Conservation (phyloP, 257 asterid species). For the Solanum peruvianum region DNA sequence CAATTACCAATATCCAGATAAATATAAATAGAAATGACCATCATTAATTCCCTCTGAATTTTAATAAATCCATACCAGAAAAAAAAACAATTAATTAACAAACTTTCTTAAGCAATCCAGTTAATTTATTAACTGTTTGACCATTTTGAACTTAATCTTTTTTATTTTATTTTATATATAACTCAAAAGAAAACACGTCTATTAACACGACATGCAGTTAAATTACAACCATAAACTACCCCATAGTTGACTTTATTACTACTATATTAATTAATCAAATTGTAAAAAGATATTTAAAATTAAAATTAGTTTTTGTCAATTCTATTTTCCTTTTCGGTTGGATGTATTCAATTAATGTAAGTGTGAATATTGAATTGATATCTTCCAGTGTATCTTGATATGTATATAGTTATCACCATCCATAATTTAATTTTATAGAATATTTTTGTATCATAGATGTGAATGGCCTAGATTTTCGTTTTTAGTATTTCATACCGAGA, state of each 20-base stretch:
- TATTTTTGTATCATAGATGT: neutral
- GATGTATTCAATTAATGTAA: neutral
- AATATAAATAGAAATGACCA: neutral
- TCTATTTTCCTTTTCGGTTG: neutral
- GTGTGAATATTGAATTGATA: neutral
- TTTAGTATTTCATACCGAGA: neutral
- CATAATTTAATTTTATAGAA: no score
- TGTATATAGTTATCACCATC: neutral
- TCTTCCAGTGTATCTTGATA: neutral
- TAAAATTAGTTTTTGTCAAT: neutral
- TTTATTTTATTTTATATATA: no score
- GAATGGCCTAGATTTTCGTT: neutral
- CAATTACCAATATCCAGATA: neutral
- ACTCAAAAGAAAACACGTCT: neutral
- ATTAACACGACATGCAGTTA: neutral
- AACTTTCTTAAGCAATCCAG: neutral
- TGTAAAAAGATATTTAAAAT: neutral
- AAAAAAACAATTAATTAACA: neutral
- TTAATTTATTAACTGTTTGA: neutral
- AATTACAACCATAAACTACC: neutral
- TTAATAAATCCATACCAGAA: neutral
- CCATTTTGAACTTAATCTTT: neutral
- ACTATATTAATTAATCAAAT: neutral
- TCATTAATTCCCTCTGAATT: neutral
- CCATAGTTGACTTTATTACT: slow-evolving; percentile 3